phyloP scores from a whole-genome alignment of 176 grass and related monocot genomes.

The Aegilops bicornis region DNA sequence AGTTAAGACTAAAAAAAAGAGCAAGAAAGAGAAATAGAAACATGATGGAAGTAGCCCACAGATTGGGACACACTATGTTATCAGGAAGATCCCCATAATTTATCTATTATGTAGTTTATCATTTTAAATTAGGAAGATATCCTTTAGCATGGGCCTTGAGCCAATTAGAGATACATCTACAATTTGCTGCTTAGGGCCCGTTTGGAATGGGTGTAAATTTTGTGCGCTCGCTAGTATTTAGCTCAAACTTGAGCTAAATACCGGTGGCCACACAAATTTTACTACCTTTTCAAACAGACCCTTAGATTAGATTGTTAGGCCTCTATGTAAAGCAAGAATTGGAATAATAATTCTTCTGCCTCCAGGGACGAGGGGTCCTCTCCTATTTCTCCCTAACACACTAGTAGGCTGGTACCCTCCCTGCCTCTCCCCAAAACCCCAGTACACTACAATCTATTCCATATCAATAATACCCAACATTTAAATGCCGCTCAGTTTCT shows the following conservation, averaged over 20 bases:
- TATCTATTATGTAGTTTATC: neutral
- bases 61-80: neutral
- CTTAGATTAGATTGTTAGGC: neutral
- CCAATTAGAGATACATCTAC: neutral
- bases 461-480: neutral
- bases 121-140: neutral
- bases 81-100: neutral
- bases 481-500: neutral
- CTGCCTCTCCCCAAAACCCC: neutral
- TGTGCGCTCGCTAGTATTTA: too few relatives aligned
- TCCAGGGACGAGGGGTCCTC: neutral
- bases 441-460: neutral
- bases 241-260: too few relatives aligned
- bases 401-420: neutral
- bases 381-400: too few relatives aligned
- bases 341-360: neutral
- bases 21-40: neutral
- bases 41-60: slow-evolving; percentile 1
- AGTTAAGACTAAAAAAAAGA: neutral
- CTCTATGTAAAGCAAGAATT: neutral
- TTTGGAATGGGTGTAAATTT: too few relatives aligned
- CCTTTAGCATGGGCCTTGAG: neutral
- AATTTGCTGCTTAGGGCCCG: neutral
- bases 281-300: too few relatives aligned
- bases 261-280: too few relatives aligned